Base-by-base conservation (phyloP, 805 yeast genomes). In the Saccharomycopsis fermentans region DNA sequence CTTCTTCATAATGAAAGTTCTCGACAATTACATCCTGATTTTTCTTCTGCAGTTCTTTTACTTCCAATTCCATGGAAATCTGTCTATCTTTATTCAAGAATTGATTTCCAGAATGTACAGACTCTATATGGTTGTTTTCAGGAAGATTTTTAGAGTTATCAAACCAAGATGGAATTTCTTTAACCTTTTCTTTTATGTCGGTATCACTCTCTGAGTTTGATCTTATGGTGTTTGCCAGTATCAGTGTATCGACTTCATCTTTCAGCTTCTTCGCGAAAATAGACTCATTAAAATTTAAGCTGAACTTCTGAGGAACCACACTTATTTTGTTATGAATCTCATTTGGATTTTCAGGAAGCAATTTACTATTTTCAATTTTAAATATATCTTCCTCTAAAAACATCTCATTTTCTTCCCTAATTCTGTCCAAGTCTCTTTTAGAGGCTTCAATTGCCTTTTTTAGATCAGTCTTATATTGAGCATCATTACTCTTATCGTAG, bases 391-490 rank as follows among this genome's bases (percentile, higher is more conserved):
- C 59, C 24, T 62, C 63, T 1, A 61, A 40, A 26, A 60, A 64
- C 54, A 57, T 56, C 47, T 53, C 57, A 48, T 58, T 58, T 32
- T 56, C 52, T 29, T 54, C 37, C 52, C 57, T 65, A 54, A 71
- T 73, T 53, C 71, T 62, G 32, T 69, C 66, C 27, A 69, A 65
- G 39, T 81, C 83, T 56, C 67, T 64, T 59, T 77, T 76, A 1
- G 81, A 78, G 39, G 69, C 71, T 54, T 74, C 78, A 47, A 81
- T 75, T 0, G 87, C 85, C 43, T 65, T 65, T 59, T 70, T 69
- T 34, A 82, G 29, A 57, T 63, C 50, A 59, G 57, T 19, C 6
- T 55, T 35, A 50, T 55, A 48, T 55, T 57, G 56, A 16, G 54
- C 58, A 4, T 61, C 58, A 6, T 70, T 74, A 43, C 69, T 69